Base-by-base conservation (phyloP, 169 alveolate genomes). In the Plasmodium ovale region DNA sequence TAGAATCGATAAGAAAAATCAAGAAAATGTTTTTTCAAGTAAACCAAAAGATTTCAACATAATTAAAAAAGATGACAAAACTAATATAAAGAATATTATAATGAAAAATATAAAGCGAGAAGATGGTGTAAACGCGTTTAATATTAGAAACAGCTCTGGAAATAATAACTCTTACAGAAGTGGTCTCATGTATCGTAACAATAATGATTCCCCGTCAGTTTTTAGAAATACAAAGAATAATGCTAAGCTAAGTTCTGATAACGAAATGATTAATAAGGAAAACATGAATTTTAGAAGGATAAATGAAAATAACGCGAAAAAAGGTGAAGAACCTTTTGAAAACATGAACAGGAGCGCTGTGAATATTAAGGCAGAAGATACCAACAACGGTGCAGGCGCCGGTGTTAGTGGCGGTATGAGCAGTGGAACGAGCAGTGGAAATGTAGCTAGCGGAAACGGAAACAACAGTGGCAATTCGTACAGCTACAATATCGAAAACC, bases 401-500 rank as follows among this genome's bases (percentile, higher is more conserved):
- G 60, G 35, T 16, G 31, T n/a, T 12, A 65, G 37, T 16, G 19
- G 56, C 10, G 37, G 37, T 21, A 65, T 35, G 10, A 65, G 19
- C 54, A 19, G 29, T 7, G 37, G 19, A 1, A 33, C 25, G 9
- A 60, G 21, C 21, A 60, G n/a, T 6, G 23, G 29, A 2, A 60
- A 25, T 12, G 12, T 27, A 27, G 29, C 21, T 21, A 60, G 12
- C 42, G n/a, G 31, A n/a, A 67, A 47, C 0, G 19, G 16, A 2
- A 67, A 67, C 9, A 67, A 67, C 23, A 69, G 27, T 7, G 39
- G 14, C 23, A 79, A 19, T 42, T 25, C 89, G 5, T 79, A 79
- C 16, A 79, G 35, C 60, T 74, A 79, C 68, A 79, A 64, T 42
- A 79, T 79, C 54, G 89, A 79, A 27, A 79, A 79, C 64, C 33